A percentile compares a stretch with the other conserved stretches of the same genome.
phyloP scores from a whole-genome alignment of 192 early-diverging fungal genomes.

The Chytriomyces hyalinus region DNA sequence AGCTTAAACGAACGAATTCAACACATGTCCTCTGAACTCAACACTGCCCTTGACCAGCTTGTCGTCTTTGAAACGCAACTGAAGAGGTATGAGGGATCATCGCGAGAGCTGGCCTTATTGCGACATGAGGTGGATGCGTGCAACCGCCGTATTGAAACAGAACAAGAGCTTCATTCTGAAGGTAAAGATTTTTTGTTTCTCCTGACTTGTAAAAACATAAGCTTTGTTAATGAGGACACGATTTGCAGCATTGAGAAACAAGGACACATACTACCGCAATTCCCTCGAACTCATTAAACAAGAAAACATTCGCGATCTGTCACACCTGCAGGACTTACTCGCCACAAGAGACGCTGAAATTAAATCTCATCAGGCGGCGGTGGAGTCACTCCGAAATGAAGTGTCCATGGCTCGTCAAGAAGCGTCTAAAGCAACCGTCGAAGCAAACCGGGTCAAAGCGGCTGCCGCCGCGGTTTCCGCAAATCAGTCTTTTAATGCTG shows the following conservation, averaged over 20 bases:
- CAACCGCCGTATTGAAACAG: conserved; percentile 27
- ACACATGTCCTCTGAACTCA: conserved; percentile 2
- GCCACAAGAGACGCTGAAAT: conserved; percentile 9
- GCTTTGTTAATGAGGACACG: too few species aligned
- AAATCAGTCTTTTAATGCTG: conserved; percentile 20
- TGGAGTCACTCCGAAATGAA: conserved; percentile 5
- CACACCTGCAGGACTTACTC: conserved; percentile 3
- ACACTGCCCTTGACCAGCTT: conserved; percentile 17
- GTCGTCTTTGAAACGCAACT: conserved; percentile 31
- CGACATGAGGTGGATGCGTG: conserved; percentile 29
- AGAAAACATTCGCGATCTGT: neutral
- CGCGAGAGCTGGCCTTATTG: conserved; percentile 23
- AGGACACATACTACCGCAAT: neutral
- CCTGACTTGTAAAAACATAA: neutral
- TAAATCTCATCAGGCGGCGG: neutral
- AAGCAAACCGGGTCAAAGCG: conserved; percentile 30
- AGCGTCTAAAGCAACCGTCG: conserved; percentile 4
- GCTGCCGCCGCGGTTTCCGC: conserved; percentile 30
- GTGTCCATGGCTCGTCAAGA: neutral
- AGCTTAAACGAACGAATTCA: conserved; percentile 24
- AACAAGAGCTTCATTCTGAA: conserved; percentile 27
- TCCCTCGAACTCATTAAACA: conserved; percentile 8
- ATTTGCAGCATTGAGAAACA: neutral
- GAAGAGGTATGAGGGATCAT: conserved; percentile 22
- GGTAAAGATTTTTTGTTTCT: conserved; percentile 4